phyloP scores from a whole-genome alignment of 1,284 basidiomycete genomes.

The Cryptococcus hybrid region DNA sequence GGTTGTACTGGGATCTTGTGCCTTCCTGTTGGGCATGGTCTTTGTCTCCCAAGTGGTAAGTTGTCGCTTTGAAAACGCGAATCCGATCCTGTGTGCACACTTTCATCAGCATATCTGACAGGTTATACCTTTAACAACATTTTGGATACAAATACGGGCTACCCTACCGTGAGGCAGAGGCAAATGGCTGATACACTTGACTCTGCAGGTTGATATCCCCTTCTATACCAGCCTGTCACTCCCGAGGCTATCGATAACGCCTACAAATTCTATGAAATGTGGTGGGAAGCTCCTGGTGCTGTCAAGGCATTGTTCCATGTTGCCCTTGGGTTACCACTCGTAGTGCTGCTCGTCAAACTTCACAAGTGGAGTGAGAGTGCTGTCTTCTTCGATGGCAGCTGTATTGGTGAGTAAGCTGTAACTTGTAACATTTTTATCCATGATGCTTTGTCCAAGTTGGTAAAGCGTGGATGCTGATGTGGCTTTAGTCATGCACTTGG shows the following conservation, averaged over 20 bases:
- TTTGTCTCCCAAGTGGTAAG: constrained; percentile 68
- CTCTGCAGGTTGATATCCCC: constrained; percentile 68
- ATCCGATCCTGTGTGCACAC: neutral
- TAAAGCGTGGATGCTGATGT: neutral
- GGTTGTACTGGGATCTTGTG: constrained; percentile 73
- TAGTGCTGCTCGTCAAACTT: constrained; percentile 72
- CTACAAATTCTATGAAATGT: constrained; percentile 81
- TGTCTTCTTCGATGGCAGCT: constrained; percentile 85
- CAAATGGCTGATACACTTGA: constrained; percentile 31
- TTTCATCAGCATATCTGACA: neutral
- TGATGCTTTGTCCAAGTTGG: neutral
- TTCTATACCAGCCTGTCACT: constrained; percentile 65
- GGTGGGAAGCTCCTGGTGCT: constrained; percentile 79
- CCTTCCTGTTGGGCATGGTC: constrained; percentile 82
- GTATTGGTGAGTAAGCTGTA: constrained; percentile 59
- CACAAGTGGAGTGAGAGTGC: constrained; percentile 84
- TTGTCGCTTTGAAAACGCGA: neutral
- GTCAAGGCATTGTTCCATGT: constrained; percentile 84
- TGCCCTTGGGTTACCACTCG: constrained; percentile 69
- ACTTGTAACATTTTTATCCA: neutral
- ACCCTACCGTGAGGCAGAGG: neutral
- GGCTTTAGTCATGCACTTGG: constrained; percentile 66
- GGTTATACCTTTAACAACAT: neutral
- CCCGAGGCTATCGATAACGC: constrained; percentile 68
- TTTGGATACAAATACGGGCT: neutral